Evolutionary conservation across 352 stramenopile genomes (phyloP).

Genomic region (Phytophthora macrochlamydospora): DNA sequence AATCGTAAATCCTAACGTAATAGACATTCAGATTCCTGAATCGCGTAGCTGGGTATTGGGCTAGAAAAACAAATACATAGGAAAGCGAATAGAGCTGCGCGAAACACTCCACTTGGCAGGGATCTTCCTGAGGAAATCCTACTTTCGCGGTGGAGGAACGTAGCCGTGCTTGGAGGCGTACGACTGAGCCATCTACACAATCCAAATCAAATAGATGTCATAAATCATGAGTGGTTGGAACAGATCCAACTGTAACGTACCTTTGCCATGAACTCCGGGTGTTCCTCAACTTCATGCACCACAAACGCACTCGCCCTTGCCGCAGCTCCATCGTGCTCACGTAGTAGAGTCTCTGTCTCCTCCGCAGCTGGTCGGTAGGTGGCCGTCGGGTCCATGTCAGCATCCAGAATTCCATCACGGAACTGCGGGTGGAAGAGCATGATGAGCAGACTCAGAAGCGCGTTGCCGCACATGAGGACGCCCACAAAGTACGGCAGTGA

Average conservation of each 20-base stretch:
- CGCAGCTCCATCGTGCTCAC: constrained; percentile 63
- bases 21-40: background rate
- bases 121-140: background rate
- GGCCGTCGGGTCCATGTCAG: constrained; percentile 78
- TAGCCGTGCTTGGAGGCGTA: constrained; percentile 52
- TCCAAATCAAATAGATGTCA: too few relatives aligned
- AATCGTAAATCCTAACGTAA: too few relatives aligned
- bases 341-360: constrained; percentile 70
- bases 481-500: constrained; percentile 74
- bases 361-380: constrained; percentile 69
- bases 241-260: constrained; percentile 19
- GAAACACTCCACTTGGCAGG: constrained; percentile 7
- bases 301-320: constrained; percentile 71
- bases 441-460: constrained; percentile 74
- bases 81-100: constrained; percentile 18
- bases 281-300: constrained; percentile 68
- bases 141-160: constrained; percentile 45
- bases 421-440: constrained; percentile 90
- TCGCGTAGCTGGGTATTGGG: constrained; percentile 6
- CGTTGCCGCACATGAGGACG: constrained; percentile 80
- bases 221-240: too few relatives aligned
- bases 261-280: constrained; percentile 76
- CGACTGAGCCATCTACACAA: constrained; percentile 46
- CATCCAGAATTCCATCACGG: constrained; percentile 68
- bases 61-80: constrained; percentile 38